Evolutionary conservation across 2,329 filamentous ascomycete species (phyloP).

Genomic region (Davidsoniella virescens): DNA sequence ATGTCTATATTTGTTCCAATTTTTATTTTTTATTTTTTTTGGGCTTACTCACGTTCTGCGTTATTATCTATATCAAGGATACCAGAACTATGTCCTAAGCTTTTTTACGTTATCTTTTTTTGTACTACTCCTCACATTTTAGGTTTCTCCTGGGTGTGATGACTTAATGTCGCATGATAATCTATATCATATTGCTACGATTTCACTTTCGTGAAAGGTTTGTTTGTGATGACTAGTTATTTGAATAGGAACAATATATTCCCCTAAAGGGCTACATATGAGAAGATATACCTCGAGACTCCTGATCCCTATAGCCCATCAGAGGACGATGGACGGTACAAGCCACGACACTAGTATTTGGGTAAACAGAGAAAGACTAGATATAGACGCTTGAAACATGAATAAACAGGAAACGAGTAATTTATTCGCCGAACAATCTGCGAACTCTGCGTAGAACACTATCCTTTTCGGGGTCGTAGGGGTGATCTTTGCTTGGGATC

Average conservation of each 20-base stretch:
- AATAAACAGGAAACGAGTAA: background rate
- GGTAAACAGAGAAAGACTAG: background rate
- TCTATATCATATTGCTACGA: too few relatives aligned
- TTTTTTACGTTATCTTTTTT: too few relatives aligned
- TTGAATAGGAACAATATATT: too few relatives aligned
- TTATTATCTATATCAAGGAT: too few relatives aligned
- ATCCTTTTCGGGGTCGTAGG: constrained; percentile 97
- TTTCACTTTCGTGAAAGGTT: too few relatives aligned
- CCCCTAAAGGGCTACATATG: too few relatives aligned
- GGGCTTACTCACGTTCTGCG: background rate
- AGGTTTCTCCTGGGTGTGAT: too few relatives aligned
- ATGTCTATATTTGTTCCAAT: background rate
- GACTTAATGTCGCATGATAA: too few relatives aligned
- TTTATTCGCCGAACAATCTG: constrained; percentile 50
- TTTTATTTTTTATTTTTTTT: background rate
- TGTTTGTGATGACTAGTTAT: too few relatives aligned
- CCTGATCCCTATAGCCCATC: background rate
- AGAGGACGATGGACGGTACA: background rate
- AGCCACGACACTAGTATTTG: background rate
- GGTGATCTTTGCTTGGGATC: constrained; percentile 97
- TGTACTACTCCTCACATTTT: too few relatives aligned
- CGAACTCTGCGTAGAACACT: constrained; percentile 81
- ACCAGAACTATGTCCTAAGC: too few relatives aligned
- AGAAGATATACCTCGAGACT: background rate
- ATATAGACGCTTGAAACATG: background rate